Evolutionary conservation across 1,139 yeast genomes (phyloP), one percentile per base, ranked within the genome.

Genomic region (Geotrichum macrosporum): DNA sequence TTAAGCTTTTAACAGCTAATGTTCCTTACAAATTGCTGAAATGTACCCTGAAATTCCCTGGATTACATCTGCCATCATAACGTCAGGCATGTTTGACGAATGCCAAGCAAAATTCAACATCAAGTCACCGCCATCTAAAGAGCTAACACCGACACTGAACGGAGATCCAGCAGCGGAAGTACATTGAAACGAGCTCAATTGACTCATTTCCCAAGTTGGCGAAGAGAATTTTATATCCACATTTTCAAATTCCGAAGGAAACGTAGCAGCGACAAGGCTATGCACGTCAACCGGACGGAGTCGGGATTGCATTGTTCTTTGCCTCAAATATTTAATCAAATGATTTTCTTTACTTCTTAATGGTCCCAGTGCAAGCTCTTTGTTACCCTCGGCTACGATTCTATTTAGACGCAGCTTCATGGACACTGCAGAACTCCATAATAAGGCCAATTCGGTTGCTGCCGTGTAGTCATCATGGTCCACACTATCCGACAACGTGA

Each of bases 381-480:
- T 22, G 32, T 22, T 24, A 6, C 31, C 20, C 13, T 19, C 3
- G 10, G 31, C 40, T 5, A 36, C 13, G 21, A 15, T 13, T 5
- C 15, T 22, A 21, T 24, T 22, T 4, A 37, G 26, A 15, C 26
- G 21, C 34, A 10, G 15, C 16, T 37, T 29, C 15, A 37, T 5
- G 3, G 13, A n/a, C 13, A 29, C 34, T 12, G 41, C 41, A 2
- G 34, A 27, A 29, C 34, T 37, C 41, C 41, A 37, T 37, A 34
- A 18, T 12, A 27, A 24, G 19, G 31, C 45, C 35, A 41, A n/a
- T 24, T 22, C 43, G 20, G 35, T 22, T 12, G 37, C 36, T n/a
- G 46, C 33, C 30, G 34, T 29, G 15, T 26, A 30, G 12, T 29
- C 47, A 19, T 33, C 39, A 12, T 16, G 24, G 19, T 6, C 38